Evolutionary conservation across 2,329 filamentous ascomycete species (phyloP), one percentile per base, ranked within the genome.

Genomic region (Daldinia eschscholtzii): DNA sequence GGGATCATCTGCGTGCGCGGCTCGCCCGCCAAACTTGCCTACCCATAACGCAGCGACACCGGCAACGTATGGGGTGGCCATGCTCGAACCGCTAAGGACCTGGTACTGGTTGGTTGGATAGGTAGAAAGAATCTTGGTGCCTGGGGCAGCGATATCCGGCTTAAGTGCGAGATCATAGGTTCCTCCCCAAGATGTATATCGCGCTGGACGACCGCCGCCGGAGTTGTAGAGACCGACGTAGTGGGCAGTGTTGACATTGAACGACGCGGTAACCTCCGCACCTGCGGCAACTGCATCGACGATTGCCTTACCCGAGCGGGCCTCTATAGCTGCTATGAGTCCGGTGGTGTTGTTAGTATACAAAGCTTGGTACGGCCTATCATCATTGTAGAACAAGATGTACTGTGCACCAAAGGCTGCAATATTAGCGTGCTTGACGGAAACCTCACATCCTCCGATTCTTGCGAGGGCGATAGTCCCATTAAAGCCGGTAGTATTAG

Each of bases 61-160:
- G 10, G 82, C 82, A n/a, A 81, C 76, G 61, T 81, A 81, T 12
- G 82, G 82, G 35, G 79, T 80, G 10, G 82, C 81, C 83, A 85
- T 85, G 6, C 80, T 82, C 1, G 83, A 85, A 53, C 83, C 83
- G 66, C 79, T 81, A 18, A 83, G 76, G 1, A 85, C 79, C 44
- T 77, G 78, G 67, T 84, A 85, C 4, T 64, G 35, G 57, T 73
- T 62, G 28, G 73, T 70, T 2, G 80, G 80, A 64, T 79, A 84
- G 6, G 82, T 84, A 18, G 80, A 81, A 26, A 84, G 74, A 61
- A 85, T 84, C 55, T 79, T 77, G 50, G 78, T 78, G 57, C 82
- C 81, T 2, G 81, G 81, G 0, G 81, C 76, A 41, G 78, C 78
- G 59, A 83, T 65, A 61, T 83, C 77, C 9, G 81, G 81, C 68